Base-by-base conservation (phyloP, 1,284 basidiomycete genomes). In the Sanghuangporus weigelae region DNA sequence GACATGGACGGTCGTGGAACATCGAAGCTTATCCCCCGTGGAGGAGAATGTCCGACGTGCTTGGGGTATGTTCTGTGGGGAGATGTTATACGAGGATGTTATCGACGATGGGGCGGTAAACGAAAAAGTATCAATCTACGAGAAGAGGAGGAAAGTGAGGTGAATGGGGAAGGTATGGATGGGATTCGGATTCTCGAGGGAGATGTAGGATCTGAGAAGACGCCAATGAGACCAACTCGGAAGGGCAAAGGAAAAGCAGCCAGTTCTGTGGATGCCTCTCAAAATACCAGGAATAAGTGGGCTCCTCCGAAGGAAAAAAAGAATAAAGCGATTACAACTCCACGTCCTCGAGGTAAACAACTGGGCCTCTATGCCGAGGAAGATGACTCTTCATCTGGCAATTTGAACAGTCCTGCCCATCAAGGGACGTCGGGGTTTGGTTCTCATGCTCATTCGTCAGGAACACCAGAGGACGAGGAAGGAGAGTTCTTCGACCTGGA, bases 41-140 rank as follows among this genome's bases (percentile, higher is more conserved):
- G 81, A 1, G 90, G 90, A 2, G 63, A 71, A 1, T 94, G 92
- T 70, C 77, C 74, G 3, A 73, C 76, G 0, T 93, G 92, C 69
- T 63, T 71, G 0, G 71, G 73, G 0, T 83, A 84, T 65, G 76
- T 81, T 1, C 76, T 89, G 1, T 95, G 91, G 91, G 89, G 89
- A 8, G 86, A 92, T 67, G 71, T 93, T 38, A 77, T 93, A 16
- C 80, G 86, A 10, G 87, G 85, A 0, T 85, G 81, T 66, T 92
- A 87, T 71, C 80, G 87, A 2, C 79, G 90, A 6, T 71, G 74
- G 40, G 76, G 77, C 14, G 76, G 79, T 35, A 72, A 68, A 5
- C 59, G 64, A 7, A 73, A 69, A 19, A 19, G 11, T 3, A 64
- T 63, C 1, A 74, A 71, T 26, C 69, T 71, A 42, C 66, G 71